These are phyloP conservation scores for Candida incommunis DNA, from an alignment of 805 yeast genomes.

Conservation along the genomic window DNA sequence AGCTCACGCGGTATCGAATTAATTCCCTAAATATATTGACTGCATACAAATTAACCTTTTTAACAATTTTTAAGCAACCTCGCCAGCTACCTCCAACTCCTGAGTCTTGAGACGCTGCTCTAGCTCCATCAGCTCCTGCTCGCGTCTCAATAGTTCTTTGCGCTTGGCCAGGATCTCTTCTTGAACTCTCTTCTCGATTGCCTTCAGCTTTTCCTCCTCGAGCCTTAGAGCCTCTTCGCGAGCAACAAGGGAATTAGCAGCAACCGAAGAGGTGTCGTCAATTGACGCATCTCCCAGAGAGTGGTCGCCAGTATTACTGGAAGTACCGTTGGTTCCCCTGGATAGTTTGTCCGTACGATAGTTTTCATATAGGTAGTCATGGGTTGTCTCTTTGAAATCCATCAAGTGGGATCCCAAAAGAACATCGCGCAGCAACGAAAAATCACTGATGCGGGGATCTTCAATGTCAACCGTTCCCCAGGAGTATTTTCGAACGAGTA, in stretches of 20 bases:
- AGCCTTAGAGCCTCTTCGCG: slow-evolving; percentile 82
- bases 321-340: slow-evolving; percentile 23
- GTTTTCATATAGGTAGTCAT: slow-evolving; percentile 73
- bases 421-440: slow-evolving; percentile 64
- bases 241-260: slow-evolving; percentile 20
- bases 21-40: too few relatives aligned
- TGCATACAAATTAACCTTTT: too few relatives aligned
- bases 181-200: slow-evolving; percentile 81
- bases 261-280: background rate
- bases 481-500: slow-evolving; percentile 38
- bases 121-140: slow-evolving; percentile 69
- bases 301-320: slow-evolving; percentile 2
- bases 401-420: slow-evolving; percentile 71
- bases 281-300: background rate
- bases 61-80: background rate
- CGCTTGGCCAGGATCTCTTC: slow-evolving; percentile 70
- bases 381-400: slow-evolving; percentile 81
- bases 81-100: background rate
- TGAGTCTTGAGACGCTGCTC: slow-evolving; percentile 41
- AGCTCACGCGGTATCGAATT: too few relatives aligned
- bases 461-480: slow-evolving; percentile 48
- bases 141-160: slow-evolving; percentile 71
- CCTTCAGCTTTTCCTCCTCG: slow-evolving; percentile 78
- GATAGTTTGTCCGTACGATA: slow-evolving; percentile 80
- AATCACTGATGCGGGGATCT: slow-evolving; percentile 71